Evolutionary conservation across 371 early-diverging fungal genomes (phyloP), one percentile per base, ranked within the genome.

Genomic region (Mortierella sp.): DNA sequence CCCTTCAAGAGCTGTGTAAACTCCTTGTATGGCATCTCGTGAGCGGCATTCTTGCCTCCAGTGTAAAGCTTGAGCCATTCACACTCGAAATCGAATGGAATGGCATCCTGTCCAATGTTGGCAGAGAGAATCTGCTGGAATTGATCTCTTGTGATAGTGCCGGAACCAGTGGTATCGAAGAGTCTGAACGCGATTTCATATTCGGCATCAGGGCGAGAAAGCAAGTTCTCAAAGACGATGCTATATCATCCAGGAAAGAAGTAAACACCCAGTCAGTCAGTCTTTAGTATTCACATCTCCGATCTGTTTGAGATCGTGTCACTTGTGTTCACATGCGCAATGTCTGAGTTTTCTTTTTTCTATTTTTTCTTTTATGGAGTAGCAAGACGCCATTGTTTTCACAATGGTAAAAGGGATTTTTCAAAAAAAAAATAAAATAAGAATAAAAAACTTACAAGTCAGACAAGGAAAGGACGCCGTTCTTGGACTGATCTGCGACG

Each of bases 1-100:
- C 91, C 94, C 74, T 92, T 92, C 67, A 96, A 82, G 48, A 96
- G 85, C 85, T 96, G 93, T 11, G 93, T 87, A 69, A 96, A 95
- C 66, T 94, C 95, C 41, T 92, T 89, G 76, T 92, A 94, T 19
- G 88, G 79, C 69, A 95, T 77, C 50, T 88, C 86, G 57, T 89
- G 90, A 43, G 76, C 72, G 28, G 89, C 86, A 36, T 87, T 86
- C 70, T 89, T 89, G 47, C 81, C 84, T 11, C 94, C 93, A 47
- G 91, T 89, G 76, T 89, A 92, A 70, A 93, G 86, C 58, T 89
- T 92, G 58, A 94, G 78, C 91, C 92, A 91, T 55, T 93, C 94
- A 72, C 91, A 90, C 63, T 92, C 88, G 72, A 92, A 92, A 72
- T 93, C 92, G 83, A 93, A 90, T 7, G 92, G 91, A 5, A 90